Evolutionary conservation across 306 rosid genomes (phyloP), one percentile per base, ranked within the genome.

Genomic region (Quercus aquifolioides): DNA sequence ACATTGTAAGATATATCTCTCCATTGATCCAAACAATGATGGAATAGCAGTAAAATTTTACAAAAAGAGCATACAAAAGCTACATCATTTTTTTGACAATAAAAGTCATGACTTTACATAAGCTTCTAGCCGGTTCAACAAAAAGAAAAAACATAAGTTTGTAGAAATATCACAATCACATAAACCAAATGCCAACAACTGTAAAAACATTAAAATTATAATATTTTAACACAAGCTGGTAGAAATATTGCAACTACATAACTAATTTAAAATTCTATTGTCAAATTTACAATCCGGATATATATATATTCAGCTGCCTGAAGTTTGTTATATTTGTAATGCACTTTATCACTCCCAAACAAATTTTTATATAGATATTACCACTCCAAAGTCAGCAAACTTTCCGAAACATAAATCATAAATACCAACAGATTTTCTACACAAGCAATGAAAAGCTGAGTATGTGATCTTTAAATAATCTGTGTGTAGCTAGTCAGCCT

Each of bases 131-230:
- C 1, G 1, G 46, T 41, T 41, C 46, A 41, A 41, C 11, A 41
- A 38, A 38, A 38, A 38, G 7, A 38, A 35, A 35, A 35, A 35
- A 13, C 68, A 65, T 7, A 57, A 21, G 1, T 31, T 55, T 52
- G 26, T 25, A 71, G 5, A 11, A 49, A 56, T 30, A 33, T 49
- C 43, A 64, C 26, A 76, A 76, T 43, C 21, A 80, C n/a, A 12
- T 31, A 59, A 63, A 13, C 21, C 54, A 75, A 67, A 33, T 80
- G 63, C 75, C 23, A 73, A 73, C n/a, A 49, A 49, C 54, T 49
- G 54, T 49, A 12, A 49, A 10, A 17, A 12, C 17, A 1, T 49
- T 49, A 49, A 49, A 49, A 12, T 41, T 8, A 49, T 64, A 7
- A 67, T 19, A 5, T 31, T 18, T 33, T 4, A 19, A 33, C 49